Conservation (phyloP, 345 rosid genomes). For the Erodium maritimum region DNA sequence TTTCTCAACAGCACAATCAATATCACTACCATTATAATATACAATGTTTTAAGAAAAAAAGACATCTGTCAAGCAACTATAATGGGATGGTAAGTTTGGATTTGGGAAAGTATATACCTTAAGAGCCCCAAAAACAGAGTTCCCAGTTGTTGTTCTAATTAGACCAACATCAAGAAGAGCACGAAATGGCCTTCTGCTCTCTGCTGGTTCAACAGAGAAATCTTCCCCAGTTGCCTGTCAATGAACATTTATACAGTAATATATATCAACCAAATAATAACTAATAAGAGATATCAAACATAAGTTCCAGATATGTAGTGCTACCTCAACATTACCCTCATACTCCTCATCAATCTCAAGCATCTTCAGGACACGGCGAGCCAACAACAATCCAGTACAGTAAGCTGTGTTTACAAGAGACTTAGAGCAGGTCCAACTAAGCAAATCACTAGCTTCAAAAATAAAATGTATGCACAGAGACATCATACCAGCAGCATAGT, state of each 20-base stretch:
- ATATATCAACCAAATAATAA: not conserved
- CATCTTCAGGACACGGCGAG: conserved; percentile 49
- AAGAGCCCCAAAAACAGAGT: conserved; percentile 62
- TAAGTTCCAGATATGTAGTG: not conserved
- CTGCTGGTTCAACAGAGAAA: conserved; percentile 61
- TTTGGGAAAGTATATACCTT: conserved; percentile 29
- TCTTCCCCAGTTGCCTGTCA: conserved; percentile 77
- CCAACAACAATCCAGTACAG: conserved; percentile 54
- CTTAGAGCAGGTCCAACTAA: not conserved
- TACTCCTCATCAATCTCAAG: conserved; percentile 62
- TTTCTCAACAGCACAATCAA: too few relatives aligned
- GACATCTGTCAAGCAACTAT: too few relatives aligned
- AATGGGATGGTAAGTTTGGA: too few relatives aligned
- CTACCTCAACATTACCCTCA: conserved; percentile 61
- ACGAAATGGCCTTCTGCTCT: conserved; percentile 62
- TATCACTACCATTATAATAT: too few relatives aligned
- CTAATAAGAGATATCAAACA: not conserved
- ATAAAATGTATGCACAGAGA: conserved; percentile 6
- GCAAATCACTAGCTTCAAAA: not conserved
- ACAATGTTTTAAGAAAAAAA: too few relatives aligned
- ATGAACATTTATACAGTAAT: not conserved
- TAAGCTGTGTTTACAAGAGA: not conserved
- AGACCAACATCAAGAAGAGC: conserved; percentile 81
- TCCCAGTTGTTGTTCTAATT: conserved; percentile 61
- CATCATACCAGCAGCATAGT: conserved; percentile 58